Percentiles rank a stretch among this genome's conserved stretches.
Conservation (phyloP, 2,329 filamentous ascomycete genomes). For the Pseudocercospora eumusae region DNA sequence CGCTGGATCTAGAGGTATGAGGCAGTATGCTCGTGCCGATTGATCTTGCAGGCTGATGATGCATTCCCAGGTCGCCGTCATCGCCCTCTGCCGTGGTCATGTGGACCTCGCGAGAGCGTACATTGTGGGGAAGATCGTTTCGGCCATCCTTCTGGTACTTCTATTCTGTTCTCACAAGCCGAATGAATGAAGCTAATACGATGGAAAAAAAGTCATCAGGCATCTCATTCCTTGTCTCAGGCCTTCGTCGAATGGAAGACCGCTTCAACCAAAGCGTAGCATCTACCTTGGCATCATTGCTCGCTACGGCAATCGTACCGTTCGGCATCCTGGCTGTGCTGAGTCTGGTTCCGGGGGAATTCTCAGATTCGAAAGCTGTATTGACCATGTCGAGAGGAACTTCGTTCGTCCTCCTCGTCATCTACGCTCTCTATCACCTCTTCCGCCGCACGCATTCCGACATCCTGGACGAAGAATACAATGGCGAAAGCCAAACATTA, state of each 20-base stretch:
- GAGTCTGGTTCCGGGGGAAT: background rate
- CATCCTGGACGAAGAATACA: conserved; percentile 5
- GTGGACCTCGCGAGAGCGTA: background rate
- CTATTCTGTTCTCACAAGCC: too few relatives aligned
- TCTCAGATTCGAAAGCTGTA: background rate
- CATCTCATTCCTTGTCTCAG: conserved; percentile 2
- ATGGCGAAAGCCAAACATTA: conserved; percentile 11
- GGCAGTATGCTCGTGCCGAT: background rate
- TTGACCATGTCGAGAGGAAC: conserved; percentile 6
- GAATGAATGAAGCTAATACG: background rate
- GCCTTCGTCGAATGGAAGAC: background rate
- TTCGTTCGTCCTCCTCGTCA: conserved; percentile 2
- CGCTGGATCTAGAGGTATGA: conserved; percentile 11
- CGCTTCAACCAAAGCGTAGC: conserved; percentile 11
- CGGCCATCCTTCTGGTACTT: conserved; percentile 6
- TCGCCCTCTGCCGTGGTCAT: conserved; percentile 6
- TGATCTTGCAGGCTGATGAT: background rate
- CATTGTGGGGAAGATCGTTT: conserved; percentile 7
- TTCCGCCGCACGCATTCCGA: conserved; percentile 5
- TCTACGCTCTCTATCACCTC: conserved; percentile 2
- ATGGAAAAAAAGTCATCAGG: background rate
- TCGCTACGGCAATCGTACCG: background rate
- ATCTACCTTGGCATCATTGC: conserved; percentile 4
- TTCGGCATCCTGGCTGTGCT: background rate
- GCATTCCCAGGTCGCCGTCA: background rate